These are phyloP conservation scores for Byssothecium circinans DNA, from an alignment of 2,329 filamentous ascomycete genomes.

Conservation along the genomic window DNA sequence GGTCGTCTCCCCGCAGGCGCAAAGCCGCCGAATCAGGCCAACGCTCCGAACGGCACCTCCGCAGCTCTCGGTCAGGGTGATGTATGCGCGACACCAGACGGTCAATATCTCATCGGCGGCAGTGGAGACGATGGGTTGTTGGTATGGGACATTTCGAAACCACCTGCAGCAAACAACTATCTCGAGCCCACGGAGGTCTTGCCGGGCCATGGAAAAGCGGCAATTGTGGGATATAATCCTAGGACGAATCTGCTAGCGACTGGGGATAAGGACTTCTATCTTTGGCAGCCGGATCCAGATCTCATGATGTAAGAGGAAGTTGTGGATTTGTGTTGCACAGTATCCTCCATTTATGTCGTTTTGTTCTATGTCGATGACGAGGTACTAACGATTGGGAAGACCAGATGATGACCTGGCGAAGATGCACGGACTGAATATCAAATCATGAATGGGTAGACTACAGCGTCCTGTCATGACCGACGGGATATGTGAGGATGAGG, in stretches of 20 bases:
- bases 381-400: slow-evolving; percentile 1
- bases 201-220: slow-evolving; percentile 64
- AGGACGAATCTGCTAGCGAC: slow-evolving; percentile 89
- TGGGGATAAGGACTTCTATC: slow-evolving; percentile 73
- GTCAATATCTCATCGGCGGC: slow-evolving; percentile 85
- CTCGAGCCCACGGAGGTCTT: slow-evolving; percentile 66
- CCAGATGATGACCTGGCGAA: slow-evolving; percentile 3
- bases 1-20: slow-evolving; percentile 50
- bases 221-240: slow-evolving; percentile 84
- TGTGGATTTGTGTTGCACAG: background rate
- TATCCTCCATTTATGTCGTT: background rate
- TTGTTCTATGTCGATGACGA: background rate
- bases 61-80: slow-evolving; percentile 63
- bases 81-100: slow-evolving; percentile 86
- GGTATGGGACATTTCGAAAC: slow-evolving; percentile 76
- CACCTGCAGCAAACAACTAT: slow-evolving; percentile 57
- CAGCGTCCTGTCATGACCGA: too few species aligned
- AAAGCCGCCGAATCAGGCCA: slow-evolving; percentile 53
- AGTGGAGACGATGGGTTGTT: slow-evolving; percentile 69
- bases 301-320: slow-evolving; percentile 33
- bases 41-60: slow-evolving; percentile 46
- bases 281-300: slow-evolving; percentile 54
- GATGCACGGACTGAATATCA: slow-evolving; percentile 1
- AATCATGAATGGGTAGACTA: background rate
- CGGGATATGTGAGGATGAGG: too few species aligned